Evolutionary conservation across 805 yeast species (phyloP).

Genomic region (Ogataea dorogensis): DNA sequence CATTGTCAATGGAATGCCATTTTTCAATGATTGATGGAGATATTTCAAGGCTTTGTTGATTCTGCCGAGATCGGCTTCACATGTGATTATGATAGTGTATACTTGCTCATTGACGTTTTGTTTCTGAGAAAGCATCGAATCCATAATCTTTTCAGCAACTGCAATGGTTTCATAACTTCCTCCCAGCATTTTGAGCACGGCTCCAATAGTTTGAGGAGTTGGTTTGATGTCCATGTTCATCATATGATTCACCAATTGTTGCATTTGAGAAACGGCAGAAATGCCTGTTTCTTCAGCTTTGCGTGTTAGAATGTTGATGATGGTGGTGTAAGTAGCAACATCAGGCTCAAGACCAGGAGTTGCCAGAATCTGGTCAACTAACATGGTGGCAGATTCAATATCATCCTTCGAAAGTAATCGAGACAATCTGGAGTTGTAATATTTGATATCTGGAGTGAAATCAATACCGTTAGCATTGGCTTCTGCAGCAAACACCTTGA

Average conservation of each 20-base stretch:
- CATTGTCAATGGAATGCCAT: conserved; percentile 36
- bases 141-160: conserved; percentile 52
- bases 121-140: conserved; percentile 37
- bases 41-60: conserved; percentile 40
- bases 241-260: conserved; percentile 34
- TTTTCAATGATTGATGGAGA: conserved; percentile 36
- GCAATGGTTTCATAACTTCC: conserved; percentile 44
- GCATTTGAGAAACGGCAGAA: conserved; percentile 36
- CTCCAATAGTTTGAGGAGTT: conserved; percentile 47
- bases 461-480: conserved; percentile 26
- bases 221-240: conserved; percentile 33
- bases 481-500: conserved; percentile 27
- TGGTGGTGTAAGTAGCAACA: conserved; percentile 59
- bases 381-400: conserved; percentile 45
- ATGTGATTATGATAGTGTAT: conserved; percentile 46
- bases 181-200: conserved; percentile 54
- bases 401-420: conserved; percentile 40
- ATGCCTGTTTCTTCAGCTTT: conserved; percentile 42
- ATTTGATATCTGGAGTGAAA: conserved; percentile 44
- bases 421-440: conserved; percentile 53
- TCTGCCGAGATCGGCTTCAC: conserved; percentile 46
- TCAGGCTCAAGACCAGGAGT: conserved; percentile 48
- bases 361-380: conserved; percentile 42
- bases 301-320: conserved; percentile 55
- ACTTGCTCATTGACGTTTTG: conserved; percentile 36